Base-by-base conservation (phyloP, 73 alveolate species). In the Paraurostyla sp. region DNA sequence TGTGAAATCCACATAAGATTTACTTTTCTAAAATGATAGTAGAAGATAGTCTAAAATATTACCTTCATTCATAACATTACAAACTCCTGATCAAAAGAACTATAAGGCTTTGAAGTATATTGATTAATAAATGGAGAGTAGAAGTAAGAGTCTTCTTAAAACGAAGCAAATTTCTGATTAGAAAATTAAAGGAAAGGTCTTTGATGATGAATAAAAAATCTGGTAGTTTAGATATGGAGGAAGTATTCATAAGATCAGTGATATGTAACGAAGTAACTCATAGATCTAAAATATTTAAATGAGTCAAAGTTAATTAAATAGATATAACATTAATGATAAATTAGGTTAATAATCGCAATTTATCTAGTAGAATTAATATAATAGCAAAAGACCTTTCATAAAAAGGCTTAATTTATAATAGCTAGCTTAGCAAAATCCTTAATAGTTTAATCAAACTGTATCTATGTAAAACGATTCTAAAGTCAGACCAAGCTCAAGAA, bases 161-260 rank as follows among this genome's bases (percentile, higher is more conserved):
- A 33, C 42, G 1, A 38, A 65, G 13, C 1, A 33, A 2, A 65
- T 65, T 32, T 13, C 15, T 18, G 82, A 65, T 22, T 32, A 32
- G 18, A 65, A 65, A 38, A 13, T 13, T 6, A 65, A 40, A 30
- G 82, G 82, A 22, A 65, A 38, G 23, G 82, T 65, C 2, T 65
- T 65, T 38, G 82, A 65, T 38, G 16, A 27, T 6, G 56, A 65
- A 6, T 33, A 56, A 18, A 65, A 65, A 38, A 13, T 65, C 16
- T 65, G 82, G 82, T 35, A 29, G 3, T 65, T 65, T 38, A 65
- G 82, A 38, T 65, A 65, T 40, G 58, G 82, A 38, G 46, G 82
- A 29, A 65, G 41, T 3, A 15, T 35, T 36, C 18, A 38, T 9
- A 65, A 65, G 41, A 58, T 65, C 6, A 65, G 41, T 65, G 82